Evolutionary conservation across 1,139 yeast species (phyloP).

Genomic region (Lodderomyces margitis): DNA sequence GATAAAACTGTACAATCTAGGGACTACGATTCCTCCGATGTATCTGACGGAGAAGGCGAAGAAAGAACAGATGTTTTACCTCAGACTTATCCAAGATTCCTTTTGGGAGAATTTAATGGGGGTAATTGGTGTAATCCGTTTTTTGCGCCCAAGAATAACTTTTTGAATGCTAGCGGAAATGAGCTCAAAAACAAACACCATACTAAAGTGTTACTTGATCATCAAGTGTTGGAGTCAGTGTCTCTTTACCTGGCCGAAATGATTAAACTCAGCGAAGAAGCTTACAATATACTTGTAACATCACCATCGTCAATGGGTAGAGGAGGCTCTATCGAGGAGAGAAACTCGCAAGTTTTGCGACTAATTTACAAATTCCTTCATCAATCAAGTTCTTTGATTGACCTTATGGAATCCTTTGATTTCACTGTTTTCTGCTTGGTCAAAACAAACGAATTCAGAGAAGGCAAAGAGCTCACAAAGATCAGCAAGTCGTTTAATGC

Average conservation of each 20-base stretch:
- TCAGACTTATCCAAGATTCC: conserved; percentile 65
- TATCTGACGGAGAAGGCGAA: conserved; percentile 33
- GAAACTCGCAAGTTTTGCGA: conserved; percentile 54
- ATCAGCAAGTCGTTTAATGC: conserved; percentile 10
- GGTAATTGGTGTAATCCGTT: conserved; percentile 76
- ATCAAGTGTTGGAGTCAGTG: conserved; percentile 42
- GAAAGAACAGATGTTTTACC: conserved; percentile 49
- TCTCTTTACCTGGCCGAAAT: conserved; percentile 38
- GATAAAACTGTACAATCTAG: conserved; percentile 32
- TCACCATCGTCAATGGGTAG: conserved; percentile 39
- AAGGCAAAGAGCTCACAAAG: conserved; percentile 17
- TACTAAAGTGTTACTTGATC: conserved; percentile 50
- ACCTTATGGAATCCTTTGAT: conserved; percentile 59
- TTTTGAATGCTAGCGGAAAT: conserved; percentile 46
- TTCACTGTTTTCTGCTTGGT: conserved; percentile 54
- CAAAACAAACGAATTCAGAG: conserved; percentile 19
- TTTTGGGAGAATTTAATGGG: conserved; percentile 63
- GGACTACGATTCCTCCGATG: conserved; percentile 44
- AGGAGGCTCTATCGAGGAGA: conserved; percentile 36
- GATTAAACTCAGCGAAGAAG: conserved; percentile 36
- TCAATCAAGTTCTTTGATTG: conserved; percentile 48
- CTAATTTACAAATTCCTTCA: conserved; percentile 53
- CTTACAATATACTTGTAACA: conserved; percentile 34
- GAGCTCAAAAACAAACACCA: conserved; percentile 43
- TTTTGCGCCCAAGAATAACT: conserved; percentile 40